These are phyloP conservation scores for Nothophytophthora sp. DNA, from an alignment of 352 stramenopile genomes.

Conservation along the genomic window DNA sequence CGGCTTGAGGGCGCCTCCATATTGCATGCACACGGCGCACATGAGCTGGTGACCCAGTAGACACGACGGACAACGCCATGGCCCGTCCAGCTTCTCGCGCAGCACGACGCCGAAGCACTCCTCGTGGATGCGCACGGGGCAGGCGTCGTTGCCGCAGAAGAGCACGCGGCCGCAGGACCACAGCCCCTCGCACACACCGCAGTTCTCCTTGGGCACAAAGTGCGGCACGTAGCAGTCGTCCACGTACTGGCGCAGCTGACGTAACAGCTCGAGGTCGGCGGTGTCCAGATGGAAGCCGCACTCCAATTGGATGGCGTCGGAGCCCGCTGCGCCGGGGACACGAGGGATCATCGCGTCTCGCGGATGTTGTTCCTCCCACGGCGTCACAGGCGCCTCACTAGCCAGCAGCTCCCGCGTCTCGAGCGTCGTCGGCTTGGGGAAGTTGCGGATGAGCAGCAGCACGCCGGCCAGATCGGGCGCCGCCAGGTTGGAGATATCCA, in stretches of 20 bases:
- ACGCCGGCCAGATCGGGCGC: conserved; percentile 67
- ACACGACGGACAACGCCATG: conserved; percentile 82
- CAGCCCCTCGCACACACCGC: conserved; percentile 74
- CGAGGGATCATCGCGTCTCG: too few species aligned
- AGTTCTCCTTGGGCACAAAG: conserved; percentile 76
- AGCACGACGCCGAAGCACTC: conserved; percentile 84
- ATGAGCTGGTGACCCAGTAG: conserved; percentile 64
- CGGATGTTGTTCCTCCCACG: conserved; percentile 19
- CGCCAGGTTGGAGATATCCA: conserved; percentile 71
- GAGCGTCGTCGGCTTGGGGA: conserved; percentile 24
- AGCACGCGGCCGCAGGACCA: conserved; percentile 79
- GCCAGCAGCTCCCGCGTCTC: conserved; percentile 32
- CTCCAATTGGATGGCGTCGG: conserved; percentile 47
- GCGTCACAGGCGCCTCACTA: conserved; percentile 18
- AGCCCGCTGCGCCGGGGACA: conserved; percentile 5
- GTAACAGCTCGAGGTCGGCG: conserved; percentile 50
- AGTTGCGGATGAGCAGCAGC: conserved; percentile 61
- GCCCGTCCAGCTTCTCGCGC: conserved; percentile 46
- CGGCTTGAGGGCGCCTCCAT: conserved; percentile 79
- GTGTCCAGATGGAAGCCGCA: conserved; percentile 66
- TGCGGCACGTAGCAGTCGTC: conserved; percentile 80
- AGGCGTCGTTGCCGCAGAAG: conserved; percentile 71
- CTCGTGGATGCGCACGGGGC: conserved; percentile 70
- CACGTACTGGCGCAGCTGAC: conserved; percentile 70
- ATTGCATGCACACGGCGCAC: conserved; percentile 81